Evolutionary conservation across 192 early-diverging fungal species (phyloP).

Genomic region (Geosiphon pyriformis): DNA sequence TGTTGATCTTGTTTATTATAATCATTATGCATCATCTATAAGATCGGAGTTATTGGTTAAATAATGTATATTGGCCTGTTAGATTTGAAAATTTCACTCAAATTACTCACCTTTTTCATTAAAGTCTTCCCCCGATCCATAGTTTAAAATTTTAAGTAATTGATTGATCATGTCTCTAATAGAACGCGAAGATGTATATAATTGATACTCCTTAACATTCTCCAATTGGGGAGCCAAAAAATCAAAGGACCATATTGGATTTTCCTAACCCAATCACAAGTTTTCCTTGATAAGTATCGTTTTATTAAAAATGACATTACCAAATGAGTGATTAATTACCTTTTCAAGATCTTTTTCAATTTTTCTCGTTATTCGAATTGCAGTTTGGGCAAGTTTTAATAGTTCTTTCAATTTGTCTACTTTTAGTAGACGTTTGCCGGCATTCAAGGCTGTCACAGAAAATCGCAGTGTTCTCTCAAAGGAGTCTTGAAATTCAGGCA

Average conservation of each 20-base stretch:
- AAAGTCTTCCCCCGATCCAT: background rate
- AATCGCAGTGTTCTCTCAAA: background rate
- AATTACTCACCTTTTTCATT: too few relatives aligned
- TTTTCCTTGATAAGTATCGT: background rate
- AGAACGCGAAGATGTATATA: background rate
- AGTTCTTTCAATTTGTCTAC: slow-evolving; percentile 3
- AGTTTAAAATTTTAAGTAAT: background rate
- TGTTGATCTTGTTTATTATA: too few relatives aligned
- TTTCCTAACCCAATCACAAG: background rate
- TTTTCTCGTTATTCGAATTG: background rate
- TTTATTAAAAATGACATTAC: background rate
- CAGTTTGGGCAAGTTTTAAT: background rate
- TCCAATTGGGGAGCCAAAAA: background rate
- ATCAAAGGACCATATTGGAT: background rate
- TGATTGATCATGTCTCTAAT: slow-evolving; percentile 1
- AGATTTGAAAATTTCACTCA: too few relatives aligned
- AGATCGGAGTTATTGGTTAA: too few relatives aligned
- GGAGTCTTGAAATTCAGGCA: background rate
- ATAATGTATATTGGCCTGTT: too few relatives aligned
- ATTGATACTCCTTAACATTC: background rate
- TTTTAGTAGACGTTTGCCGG: background rate
- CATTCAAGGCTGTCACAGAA: background rate
- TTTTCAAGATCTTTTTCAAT: background rate
- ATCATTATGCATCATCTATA: too few relatives aligned
- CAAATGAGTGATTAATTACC: background rate